These are phyloP conservation scores for Talaromyces piceae DNA, from an alignment of 2,329 filamentous ascomycete genomes.

Conservation along the genomic window DNA sequence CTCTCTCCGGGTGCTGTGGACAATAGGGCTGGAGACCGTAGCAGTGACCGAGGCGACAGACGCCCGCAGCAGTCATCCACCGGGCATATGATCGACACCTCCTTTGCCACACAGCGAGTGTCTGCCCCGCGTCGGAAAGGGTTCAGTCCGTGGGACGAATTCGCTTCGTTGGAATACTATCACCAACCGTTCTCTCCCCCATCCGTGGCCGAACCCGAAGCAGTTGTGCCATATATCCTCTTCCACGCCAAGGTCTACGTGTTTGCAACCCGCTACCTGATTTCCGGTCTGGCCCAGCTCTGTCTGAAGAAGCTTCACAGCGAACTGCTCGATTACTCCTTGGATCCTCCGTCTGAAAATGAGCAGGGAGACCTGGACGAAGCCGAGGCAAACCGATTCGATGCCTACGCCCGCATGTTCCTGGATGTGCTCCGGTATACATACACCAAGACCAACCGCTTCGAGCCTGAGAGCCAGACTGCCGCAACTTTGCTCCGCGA, in stretches of 20 bases:
- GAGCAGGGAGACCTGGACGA: conserved; percentile 14
- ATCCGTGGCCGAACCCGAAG: conserved; percentile 6
- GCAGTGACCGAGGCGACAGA: background rate
- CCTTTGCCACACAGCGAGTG: conserved; percentile 27
- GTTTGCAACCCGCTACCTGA: conserved; percentile 36
- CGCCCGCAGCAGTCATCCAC: conserved; percentile 8
- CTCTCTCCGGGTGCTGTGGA: background rate
- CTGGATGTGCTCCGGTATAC: conserved; percentile 33
- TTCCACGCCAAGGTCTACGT: conserved; percentile 40
- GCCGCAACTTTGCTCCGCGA: conserved; percentile 30
- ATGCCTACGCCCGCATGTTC: conserved; percentile 26
- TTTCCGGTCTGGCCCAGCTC: conserved; percentile 33
- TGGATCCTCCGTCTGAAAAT: conserved; percentile 15
- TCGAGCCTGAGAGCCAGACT: conserved; percentile 31
- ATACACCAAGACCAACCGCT: conserved; percentile 32
- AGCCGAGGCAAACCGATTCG: conserved; percentile 16
- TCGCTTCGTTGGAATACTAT: conserved; percentile 28
- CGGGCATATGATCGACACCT: conserved; percentile 25
- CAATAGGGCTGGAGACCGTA: background rate
- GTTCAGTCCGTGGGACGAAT: conserved; percentile 33
- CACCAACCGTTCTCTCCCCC: conserved; percentile 16
- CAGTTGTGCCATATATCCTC: conserved; percentile 30
- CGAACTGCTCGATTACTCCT: conserved; percentile 27
- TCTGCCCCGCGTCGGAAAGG: conserved; percentile 23
- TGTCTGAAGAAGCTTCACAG: conserved; percentile 34